Base-by-base conservation (phyloP, 2,329 filamentous ascomycete species). In the Botrytis elliptica region DNA sequence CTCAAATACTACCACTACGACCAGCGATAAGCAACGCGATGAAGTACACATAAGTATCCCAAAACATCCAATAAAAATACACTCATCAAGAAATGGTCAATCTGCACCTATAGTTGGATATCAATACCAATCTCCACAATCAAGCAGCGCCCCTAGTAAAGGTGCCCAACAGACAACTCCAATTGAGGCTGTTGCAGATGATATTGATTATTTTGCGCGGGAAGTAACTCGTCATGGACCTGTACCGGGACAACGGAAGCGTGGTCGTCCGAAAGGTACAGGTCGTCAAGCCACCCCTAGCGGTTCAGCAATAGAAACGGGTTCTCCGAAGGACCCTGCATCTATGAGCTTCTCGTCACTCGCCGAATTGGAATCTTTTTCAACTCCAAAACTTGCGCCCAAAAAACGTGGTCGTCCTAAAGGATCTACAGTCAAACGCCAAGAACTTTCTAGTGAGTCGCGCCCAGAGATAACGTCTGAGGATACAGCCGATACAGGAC, bases 381-480 rank as follows among this genome's bases (percentile, higher is more conserved):
- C 49, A 65, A 65, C 70, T 8, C 44, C 55, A 57, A 73, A 62
- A 33, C 46, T 46, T 14, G 14, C 29, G 18, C 65, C 36, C 10
- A 73, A 64, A 46, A 73, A 73, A 29, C 72, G 72, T 44, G 72
- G 72, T 38, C 72, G 72, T 38, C 72, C 72, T 5, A 59, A 25
- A 59, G 72, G 72, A n/a, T 33, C 67, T 46, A 64, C 68, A 8
- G 44, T 49, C n/a, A 73, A 69, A 46, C 55, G 52, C 20, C 60
- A 70, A 62, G 55, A 25, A 46, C 14, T 25, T 20, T 5, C 49
- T n/a, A n/a, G 33, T 44, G 62, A 67, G 46, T 20, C 38, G 8
- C 55, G 18, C 33, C 25, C 64, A 33, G 64, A 55, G 9, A 33
- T 69, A 6, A n/a, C 12, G 4, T 22, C 64, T 20, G 64, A 69